Conservation (phyloP, 2,329 filamentous ascomycete species). For the Pestalotiopsis sp. region DNA sequence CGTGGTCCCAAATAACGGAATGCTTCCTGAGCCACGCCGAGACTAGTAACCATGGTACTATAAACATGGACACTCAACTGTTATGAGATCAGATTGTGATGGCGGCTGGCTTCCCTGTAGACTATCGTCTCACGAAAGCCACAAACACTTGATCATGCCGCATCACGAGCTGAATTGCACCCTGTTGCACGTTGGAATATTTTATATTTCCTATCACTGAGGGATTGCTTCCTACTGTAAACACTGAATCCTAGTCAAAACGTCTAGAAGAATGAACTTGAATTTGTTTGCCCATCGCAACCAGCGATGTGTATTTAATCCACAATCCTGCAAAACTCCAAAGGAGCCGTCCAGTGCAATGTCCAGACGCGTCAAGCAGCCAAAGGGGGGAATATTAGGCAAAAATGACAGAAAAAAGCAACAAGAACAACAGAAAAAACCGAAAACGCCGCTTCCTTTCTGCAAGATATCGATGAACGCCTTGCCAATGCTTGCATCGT, state of each 20-base stretch:
- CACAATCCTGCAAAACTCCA: neutral
- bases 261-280: neutral
- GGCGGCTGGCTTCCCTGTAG: too few relatives aligned
- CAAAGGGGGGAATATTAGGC: neutral
- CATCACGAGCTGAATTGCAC: too few relatives aligned
- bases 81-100: too few relatives aligned
- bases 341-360: neutral
- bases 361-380: constrained; percentile 9
- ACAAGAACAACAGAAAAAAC: neutral
- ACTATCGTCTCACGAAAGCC: too few relatives aligned
- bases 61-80: too few relatives aligned
- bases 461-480: constrained; percentile 6
- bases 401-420: neutral
- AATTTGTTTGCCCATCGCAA: neutral
- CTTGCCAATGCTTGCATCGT: constrained; percentile 6
- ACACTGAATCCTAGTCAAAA: neutral
- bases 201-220: too few relatives aligned
- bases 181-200: too few relatives aligned
- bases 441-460: neutral
- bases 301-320: neutral
- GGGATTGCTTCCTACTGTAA: too few relatives aligned
- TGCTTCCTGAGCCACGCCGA: too few relatives aligned
- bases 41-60: too few relatives aligned
- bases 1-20: too few relatives aligned
- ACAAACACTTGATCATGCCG: too few relatives aligned